Percentiles rank a stretch among this genome's conserved stretches.
These are phyloP conservation scores for Fusarium irregulare DNA, from an alignment of 2,329 filamentous ascomycete species.

Conservation along the genomic window DNA sequence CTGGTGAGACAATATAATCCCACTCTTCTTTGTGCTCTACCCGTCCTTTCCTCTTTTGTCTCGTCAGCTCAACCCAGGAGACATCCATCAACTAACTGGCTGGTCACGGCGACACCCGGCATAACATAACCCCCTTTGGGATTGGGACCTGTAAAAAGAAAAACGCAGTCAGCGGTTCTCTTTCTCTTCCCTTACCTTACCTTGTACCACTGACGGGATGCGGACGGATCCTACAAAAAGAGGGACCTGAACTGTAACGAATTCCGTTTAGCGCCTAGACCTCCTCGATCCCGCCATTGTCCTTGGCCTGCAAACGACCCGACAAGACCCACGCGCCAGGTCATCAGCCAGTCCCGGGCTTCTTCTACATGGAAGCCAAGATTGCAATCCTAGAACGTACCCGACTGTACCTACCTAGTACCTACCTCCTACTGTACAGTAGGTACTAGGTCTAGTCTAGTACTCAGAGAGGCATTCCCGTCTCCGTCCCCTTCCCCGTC, in stretches of 20 bases:
- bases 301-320: constrained; percentile 33
- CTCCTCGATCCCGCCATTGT: constrained; percentile 45
- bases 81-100: constrained; percentile 10
- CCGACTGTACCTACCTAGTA: neutral
- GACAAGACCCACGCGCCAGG: constrained; percentile 34
- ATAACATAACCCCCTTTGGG: constrained; percentile 6
- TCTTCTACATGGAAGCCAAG: constrained; percentile 28
- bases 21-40: constrained; percentile 9
- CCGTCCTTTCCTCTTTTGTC: constrained; percentile 6
- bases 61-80: constrained; percentile 19
- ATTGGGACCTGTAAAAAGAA: constrained; percentile 10
- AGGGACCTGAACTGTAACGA: constrained; percentile 39
- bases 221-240: neutral
- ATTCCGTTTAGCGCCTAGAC: constrained; percentile 48
- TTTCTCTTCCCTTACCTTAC: neutral
- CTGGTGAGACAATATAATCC: constrained; percentile 36
- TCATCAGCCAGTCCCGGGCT: constrained; percentile 36
- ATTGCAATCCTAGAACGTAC: constrained; percentile 37
- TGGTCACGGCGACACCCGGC: constrained; percentile 27
- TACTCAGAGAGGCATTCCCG: constrained; percentile 31
- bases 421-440: too few relatives aligned
- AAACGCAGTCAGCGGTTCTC: constrained; percentile 6
- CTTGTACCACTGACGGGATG: constrained; percentile 22
- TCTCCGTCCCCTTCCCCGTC: constrained; percentile 17
- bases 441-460: too few relatives aligned